These are phyloP conservation scores for Mycena alexandri DNA, from an alignment of 768 basidiomycete genomes.

Conservation along the genomic window DNA sequence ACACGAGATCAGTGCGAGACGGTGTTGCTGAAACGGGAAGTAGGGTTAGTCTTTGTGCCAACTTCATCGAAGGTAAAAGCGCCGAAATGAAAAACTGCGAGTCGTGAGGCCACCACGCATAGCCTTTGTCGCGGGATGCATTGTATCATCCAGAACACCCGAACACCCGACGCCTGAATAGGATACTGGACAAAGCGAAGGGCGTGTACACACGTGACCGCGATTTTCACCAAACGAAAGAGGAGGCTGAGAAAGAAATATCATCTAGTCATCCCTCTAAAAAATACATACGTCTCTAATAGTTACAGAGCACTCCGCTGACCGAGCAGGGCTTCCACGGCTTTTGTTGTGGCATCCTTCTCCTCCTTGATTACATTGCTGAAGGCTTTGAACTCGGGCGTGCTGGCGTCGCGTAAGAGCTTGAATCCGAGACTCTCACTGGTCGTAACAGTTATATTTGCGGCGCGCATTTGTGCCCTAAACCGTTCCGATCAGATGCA, in stretches of 20 bases:
- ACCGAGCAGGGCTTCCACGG: conserved; percentile 47
- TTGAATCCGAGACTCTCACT: conserved; percentile 88
- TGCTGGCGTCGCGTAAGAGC: conserved; percentile 76
- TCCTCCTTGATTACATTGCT: conserved; percentile 82
- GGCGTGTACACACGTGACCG: too few species aligned
- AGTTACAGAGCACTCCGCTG: conserved; percentile 45
- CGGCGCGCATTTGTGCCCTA: conserved; percentile 65
- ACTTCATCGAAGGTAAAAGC: conserved; percentile 2
- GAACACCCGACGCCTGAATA: not conserved
- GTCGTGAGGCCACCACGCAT: conserved; percentile 19
- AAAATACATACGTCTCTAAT: not conserved
- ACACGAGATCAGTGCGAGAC: conserved; percentile 19
- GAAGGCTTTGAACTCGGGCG: conserved; percentile 79
- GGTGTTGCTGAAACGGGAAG: conserved; percentile 19
- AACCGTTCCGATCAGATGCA: not conserved
- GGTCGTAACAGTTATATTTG: conserved; percentile 83
- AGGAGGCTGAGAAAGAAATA: not conserved
- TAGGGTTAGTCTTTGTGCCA: conserved; percentile 21
- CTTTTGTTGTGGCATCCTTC: conserved; percentile 69
- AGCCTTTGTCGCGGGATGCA: not conserved
- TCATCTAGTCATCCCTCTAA: not conserved
- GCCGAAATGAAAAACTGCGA: conserved; percentile 23
- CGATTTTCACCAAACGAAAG: too few species aligned
- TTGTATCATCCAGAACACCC: not conserved
- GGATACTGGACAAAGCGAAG: too few species aligned